Conservation (phyloP, 129 eudicot genomes). For the Heracleum sosnowskyi region DNA sequence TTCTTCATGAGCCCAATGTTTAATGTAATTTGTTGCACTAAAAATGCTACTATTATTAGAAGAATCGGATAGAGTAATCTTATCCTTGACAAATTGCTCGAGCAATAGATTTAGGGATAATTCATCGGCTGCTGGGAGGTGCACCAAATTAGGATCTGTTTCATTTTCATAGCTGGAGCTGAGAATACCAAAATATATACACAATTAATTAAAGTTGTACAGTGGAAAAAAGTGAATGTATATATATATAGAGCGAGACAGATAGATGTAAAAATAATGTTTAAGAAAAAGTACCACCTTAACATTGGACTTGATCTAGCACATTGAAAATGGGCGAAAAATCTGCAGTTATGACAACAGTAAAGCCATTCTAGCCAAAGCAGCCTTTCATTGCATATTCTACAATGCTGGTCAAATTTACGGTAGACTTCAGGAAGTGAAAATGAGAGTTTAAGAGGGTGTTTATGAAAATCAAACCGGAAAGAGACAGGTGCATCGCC, state of each 20-base stretch:
- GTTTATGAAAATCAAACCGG: not conserved
- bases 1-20: not conserved
- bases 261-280: no score
- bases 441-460: no score
- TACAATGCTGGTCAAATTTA: no score
- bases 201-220: no score
- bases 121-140: not conserved
- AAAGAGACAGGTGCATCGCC: no score
- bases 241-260: no score
- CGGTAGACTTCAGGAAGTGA: no score
- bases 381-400: no score
- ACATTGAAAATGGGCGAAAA: not conserved
- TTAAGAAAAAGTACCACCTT: not conserved
- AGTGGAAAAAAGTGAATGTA: no score
- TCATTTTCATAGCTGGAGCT: no score
- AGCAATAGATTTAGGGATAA: not conserved
- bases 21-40: not conserved
- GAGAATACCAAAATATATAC: no score
- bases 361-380: not conserved
- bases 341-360: not conserved
- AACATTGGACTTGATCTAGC: not conserved
- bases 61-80: not conserved
- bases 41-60: not conserved
- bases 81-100: not conserved
- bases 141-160: not conserved